Evolutionary conservation across 2,329 filamentous ascomycete genomes (phyloP).

Genomic region (Pseudonectria buxi): DNA sequence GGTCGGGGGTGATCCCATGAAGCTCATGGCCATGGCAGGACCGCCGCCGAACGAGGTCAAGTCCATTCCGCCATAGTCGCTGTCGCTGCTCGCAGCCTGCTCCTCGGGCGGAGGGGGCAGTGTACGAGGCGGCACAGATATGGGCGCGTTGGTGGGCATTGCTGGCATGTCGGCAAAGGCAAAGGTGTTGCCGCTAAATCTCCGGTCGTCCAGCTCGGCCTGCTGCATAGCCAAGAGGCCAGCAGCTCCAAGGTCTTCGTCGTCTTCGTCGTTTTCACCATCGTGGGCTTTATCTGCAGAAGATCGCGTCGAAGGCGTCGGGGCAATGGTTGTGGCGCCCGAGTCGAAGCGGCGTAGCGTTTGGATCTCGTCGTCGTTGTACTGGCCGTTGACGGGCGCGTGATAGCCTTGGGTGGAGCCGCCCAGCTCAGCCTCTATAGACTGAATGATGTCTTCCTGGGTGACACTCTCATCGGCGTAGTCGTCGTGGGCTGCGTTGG

Average conservation of each 20-base stretch:
- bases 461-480: conserved; percentile 32
- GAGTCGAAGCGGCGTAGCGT: conserved; percentile 45
- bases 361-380: conserved; percentile 40
- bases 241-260: conserved; percentile 79
- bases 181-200: conserved; percentile 28
- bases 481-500: conserved; percentile 24
- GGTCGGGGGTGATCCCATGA: conserved; percentile 37
- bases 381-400: conserved; percentile 38
- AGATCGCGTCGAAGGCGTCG: conserved; percentile 15
- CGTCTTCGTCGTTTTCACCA: conserved; percentile 56
- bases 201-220: conserved; percentile 71
- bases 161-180: conserved; percentile 26
- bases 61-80: conserved; percentile 60
- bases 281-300: conserved; percentile 15
- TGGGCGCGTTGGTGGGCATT: conserved; percentile 14
- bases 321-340: conserved; percentile 37
- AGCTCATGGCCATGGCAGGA: conserved; percentile 48
- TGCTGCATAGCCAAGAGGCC: conserved; percentile 78
- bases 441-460: conserved; percentile 50
- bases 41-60: conserved; percentile 69
- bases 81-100: conserved; percentile 53
- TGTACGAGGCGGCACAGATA: conserved; percentile 2
- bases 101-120: conserved; percentile 46
- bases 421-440: conserved; percentile 50
- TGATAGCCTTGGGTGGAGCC: conserved; percentile 27